Evolutionary conservation across 164 flowering plant species (phyloP).

Genomic region (Piper betle): DNA sequence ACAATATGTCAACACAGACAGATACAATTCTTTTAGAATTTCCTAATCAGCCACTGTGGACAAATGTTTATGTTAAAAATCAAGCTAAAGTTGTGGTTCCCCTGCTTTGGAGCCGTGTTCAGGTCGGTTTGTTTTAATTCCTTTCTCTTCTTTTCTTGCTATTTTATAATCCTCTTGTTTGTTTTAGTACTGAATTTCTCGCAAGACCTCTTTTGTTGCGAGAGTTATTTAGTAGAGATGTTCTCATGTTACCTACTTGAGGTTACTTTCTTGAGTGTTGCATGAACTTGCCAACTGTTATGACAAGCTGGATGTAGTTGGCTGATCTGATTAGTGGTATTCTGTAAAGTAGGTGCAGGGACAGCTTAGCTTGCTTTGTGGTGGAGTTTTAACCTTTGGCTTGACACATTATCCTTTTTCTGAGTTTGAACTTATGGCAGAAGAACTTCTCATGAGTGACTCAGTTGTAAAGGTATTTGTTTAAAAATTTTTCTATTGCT

Average conservation of each 20-base stretch:
- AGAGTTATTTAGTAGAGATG: too few relatives aligned
- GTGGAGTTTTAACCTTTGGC: slow-evolving; percentile 72
- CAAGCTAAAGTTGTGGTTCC: slow-evolving; percentile 81
- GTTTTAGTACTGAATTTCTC: neutral
- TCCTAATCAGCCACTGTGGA: slow-evolving; percentile 86
- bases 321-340: neutral
- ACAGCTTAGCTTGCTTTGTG: slow-evolving; percentile 54
- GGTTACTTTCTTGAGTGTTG: too few relatives aligned
- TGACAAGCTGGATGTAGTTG: neutral
- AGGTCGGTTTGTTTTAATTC: slow-evolving; percentile 35
- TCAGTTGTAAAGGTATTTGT: slow-evolving; percentile 50
- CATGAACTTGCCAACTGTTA: neutral
- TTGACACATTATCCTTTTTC: slow-evolving; percentile 61
- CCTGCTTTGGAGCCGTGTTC: slow-evolving; percentile 99
- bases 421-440: slow-evolving; percentile 90
- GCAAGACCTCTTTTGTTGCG: neutral
- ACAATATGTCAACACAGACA: slow-evolving; percentile 78
- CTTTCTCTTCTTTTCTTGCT: neutral
- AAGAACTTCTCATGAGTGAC: slow-evolving; percentile 94
- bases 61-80: slow-evolving; percentile 69
- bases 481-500: neutral
- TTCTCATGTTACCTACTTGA: too few relatives aligned
- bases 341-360: slow-evolving; percentile 57
- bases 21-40: slow-evolving; percentile 86
- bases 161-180: neutral